Conservation (phyloP, 2,329 filamentous ascomycete species). For the Penicillium italicum region DNA sequence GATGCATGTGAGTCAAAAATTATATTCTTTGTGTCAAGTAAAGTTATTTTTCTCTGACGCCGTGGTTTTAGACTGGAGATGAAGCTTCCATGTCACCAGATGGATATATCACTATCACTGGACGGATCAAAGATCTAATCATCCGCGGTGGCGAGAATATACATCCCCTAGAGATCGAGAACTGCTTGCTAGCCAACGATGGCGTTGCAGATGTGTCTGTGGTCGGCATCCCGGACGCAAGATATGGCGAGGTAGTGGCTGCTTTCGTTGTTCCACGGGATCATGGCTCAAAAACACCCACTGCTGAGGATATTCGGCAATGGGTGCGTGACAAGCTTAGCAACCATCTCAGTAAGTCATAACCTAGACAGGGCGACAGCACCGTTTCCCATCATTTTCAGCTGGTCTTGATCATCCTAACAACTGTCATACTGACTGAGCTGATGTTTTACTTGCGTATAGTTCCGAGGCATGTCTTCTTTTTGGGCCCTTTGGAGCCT, state of each 20-base stretch:
- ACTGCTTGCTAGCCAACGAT: slow-evolving; percentile 72
- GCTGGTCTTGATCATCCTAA: not conserved
- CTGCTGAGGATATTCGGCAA: slow-evolving; percentile 57
- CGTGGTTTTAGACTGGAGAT: slow-evolving; percentile 67
- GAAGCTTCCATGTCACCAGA: slow-evolving; percentile 80
- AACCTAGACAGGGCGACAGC: not conserved
- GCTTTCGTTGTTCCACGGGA: slow-evolving; percentile 68
- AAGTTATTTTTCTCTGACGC: not conserved
- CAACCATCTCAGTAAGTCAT: slow-evolving; percentile 61
- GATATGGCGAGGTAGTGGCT: slow-evolving; percentile 80
- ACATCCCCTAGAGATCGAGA: slow-evolving; percentile 88
- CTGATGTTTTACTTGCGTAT: not conserved
- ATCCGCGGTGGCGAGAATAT: slow-evolving; percentile 96
- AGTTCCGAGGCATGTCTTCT: slow-evolving; percentile 89
- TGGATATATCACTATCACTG: slow-evolving; percentile 84
- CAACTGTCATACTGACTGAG: too few relatives aligned
- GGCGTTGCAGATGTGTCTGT: slow-evolving; percentile 73
- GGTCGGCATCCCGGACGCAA: slow-evolving; percentile 75
- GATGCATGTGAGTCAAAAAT: slow-evolving; percentile 60
- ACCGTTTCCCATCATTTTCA: not conserved
- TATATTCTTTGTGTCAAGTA: not conserved
- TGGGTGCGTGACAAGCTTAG: slow-evolving; percentile 71
- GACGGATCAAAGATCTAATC: slow-evolving; percentile 90
- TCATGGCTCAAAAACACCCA: slow-evolving; percentile 40
- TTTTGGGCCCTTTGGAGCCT: slow-evolving; percentile 55